phyloP scores from a whole-genome alignment of 2,329 filamentous ascomycete species.

The Paecilomyces sp. region DNA sequence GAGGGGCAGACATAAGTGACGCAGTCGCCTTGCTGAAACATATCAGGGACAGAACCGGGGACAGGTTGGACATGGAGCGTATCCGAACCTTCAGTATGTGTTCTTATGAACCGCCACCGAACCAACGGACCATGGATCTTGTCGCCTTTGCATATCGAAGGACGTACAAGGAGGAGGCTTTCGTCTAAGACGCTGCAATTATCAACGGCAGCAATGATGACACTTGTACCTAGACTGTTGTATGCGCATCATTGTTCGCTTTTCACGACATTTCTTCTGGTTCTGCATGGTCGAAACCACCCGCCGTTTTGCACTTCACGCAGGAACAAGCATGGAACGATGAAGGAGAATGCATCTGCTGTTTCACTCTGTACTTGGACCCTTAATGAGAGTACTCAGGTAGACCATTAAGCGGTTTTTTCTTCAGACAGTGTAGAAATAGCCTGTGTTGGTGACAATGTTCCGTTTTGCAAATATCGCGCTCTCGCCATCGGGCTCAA shows the following conservation, averaged over 20 bases:
- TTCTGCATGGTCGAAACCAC: background rate
- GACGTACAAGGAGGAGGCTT: background rate
- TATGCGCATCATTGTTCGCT: background rate
- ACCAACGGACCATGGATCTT: constrained; percentile 18
- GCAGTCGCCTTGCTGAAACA: constrained; percentile 21
- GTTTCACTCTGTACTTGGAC: background rate
- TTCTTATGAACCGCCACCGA: constrained; percentile 20
- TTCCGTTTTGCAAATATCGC: constrained; percentile 9
- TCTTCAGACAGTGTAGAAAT: constrained; percentile 14
- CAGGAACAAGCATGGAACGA: background rate
- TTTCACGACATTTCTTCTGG: background rate
- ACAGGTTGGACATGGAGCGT: constrained; percentile 17
- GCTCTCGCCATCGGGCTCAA: constrained; percentile 10
- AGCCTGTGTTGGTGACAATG: constrained; percentile 13
- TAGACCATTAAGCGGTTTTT: background rate
- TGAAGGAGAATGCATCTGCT: background rate
- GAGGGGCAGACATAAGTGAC: constrained; percentile 20
- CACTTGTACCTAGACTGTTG: background rate
- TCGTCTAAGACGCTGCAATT: background rate
- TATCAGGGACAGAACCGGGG: constrained; percentile 13
- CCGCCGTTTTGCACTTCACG: background rate
- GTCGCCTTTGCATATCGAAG: constrained; percentile 20
- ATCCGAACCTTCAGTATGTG: constrained; percentile 21
- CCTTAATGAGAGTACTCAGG: background rate
- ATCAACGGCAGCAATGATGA: background rate